Evolutionary conservation across 2,329 filamentous ascomycete species (phyloP), one percentile per base, ranked within the genome.

Genomic region (Stagonosporopsis vannaccii): DNA sequence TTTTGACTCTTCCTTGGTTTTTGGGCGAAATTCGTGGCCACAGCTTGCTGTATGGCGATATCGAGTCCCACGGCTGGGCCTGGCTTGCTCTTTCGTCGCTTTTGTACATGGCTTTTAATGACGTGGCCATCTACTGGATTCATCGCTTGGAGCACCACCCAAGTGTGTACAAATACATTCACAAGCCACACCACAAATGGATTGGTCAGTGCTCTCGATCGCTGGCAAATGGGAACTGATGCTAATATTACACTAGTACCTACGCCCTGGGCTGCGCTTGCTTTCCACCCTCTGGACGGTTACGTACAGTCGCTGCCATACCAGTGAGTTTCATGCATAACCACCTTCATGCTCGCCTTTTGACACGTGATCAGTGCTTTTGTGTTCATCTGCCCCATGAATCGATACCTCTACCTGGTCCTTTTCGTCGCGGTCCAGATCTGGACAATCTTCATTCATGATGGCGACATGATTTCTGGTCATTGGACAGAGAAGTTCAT

Each of bases 171-270:
- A 80, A 80, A 62, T 78, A 79, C 58, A 71, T 80, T 25, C 79
- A 81, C 69, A 81, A 81, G 72, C 78, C 79, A 60, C 79, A 81
- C 56, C 79, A 81, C 75, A 81, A 80, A 67, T 81, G 79, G 79
- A 81, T 81, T 49, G 68, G 78, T 79, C 66, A 61, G 75, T 70
- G 13, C 11, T 52, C 11, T 36, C 8, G n/a, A 28, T 19, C 45
- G 12, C 17, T 19, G 37, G 5, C 19, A 20, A 5, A 22, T 5
- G 15, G 15, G 15, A 20, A n/a, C 13, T 13, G 25, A 28, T 44
- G 28, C 39, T 58, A 41, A 58, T 20, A 33, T 15, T 8, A 56
- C 33, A 5, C 41, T 20, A 80, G 78, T 81, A 41, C 79, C 79
- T 13, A 81, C 79, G 0, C 79, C 79, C 3, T 81, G 76, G 75